These are phyloP conservation scores for Pholiota conissans DNA, from an alignment of 768 basidiomycete genomes.

Conservation along the genomic window DNA sequence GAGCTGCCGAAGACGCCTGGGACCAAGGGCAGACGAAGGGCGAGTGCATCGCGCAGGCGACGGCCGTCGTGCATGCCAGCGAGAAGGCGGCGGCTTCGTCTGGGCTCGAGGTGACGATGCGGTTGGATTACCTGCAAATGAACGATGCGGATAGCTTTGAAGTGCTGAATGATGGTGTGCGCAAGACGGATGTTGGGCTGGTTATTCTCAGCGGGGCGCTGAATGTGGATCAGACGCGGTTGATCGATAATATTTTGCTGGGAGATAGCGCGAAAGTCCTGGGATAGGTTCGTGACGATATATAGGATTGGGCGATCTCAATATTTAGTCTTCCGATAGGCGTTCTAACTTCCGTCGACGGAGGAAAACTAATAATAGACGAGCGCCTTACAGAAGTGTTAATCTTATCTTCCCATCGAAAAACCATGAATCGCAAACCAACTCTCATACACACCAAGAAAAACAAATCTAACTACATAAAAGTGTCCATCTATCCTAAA, in stretches of 20 bases:
- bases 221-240: slow-evolving; percentile 81
- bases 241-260: slow-evolving; percentile 92
- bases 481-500: neutral
- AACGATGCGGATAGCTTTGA: slow-evolving; percentile 82
- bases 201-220: slow-evolving; percentile 86
- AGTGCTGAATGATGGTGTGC: slow-evolving; percentile 39
- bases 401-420: too few relatives aligned
- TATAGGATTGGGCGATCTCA: neutral
- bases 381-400: too few relatives aligned
- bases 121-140: slow-evolving; percentile 85
- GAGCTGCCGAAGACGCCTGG: slow-evolving; percentile 59
- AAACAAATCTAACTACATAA: neutral
- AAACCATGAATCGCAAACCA: neutral
- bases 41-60: slow-evolving; percentile 47
- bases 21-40: slow-evolving; percentile 45
- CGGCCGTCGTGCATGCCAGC: slow-evolving; percentile 35
- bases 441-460: neutral
- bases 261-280: slow-evolving; percentile 47
- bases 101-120: slow-evolving; percentile 49
- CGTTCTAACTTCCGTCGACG: too few relatives aligned
- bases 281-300: slow-evolving; percentile 14
- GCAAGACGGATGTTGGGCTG: slow-evolving; percentile 28
- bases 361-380: neutral
- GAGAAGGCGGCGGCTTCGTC: slow-evolving; percentile 29
- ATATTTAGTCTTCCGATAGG: too few relatives aligned